Conservation (phyloP, 257 asterid genomes). For the Fraxinus pennsylvanica region DNA sequence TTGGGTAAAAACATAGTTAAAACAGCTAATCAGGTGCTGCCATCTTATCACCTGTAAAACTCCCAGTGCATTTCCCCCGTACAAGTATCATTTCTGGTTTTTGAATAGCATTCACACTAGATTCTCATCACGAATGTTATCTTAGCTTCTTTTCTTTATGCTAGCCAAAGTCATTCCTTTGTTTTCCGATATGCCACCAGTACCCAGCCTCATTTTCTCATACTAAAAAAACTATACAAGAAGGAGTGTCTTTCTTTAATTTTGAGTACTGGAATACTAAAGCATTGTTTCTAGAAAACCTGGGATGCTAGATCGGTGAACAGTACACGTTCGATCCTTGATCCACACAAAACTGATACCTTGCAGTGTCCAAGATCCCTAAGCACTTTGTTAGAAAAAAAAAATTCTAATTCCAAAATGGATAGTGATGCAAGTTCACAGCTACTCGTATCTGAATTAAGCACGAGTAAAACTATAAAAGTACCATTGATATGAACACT, state of each 20-base stretch:
- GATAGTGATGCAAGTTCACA: background rate
- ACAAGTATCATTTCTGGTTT: no score
- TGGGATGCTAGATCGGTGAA: constrained; percentile 15
- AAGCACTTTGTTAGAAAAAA: background rate
- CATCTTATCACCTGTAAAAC: no score
- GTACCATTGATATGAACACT: background rate
- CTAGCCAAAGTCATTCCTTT: background rate
- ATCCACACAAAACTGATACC: constrained; percentile 1
- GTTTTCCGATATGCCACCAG: background rate
- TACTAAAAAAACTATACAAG: background rate
- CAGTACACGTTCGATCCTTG: background rate
- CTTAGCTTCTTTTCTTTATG: background rate
- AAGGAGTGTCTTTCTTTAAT: background rate
- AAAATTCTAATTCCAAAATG: background rate
- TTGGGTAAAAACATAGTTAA: no score
- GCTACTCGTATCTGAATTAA: constrained; percentile 3
- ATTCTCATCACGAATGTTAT: background rate
- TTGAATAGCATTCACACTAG: background rate
- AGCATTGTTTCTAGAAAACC: background rate
- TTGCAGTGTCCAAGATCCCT: constrained; percentile 9
- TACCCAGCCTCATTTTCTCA: background rate
- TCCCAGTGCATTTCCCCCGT: no score
- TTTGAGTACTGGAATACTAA: background rate
- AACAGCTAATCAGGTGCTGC: no score
- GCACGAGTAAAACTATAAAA: constrained; percentile 18